A percentile compares a stretch with the other conserved stretches of the same genome.
Evolutionary conservation across 2,329 filamentous ascomycete species (phyloP).

Genomic region (Colletotrichum cereale): DNA sequence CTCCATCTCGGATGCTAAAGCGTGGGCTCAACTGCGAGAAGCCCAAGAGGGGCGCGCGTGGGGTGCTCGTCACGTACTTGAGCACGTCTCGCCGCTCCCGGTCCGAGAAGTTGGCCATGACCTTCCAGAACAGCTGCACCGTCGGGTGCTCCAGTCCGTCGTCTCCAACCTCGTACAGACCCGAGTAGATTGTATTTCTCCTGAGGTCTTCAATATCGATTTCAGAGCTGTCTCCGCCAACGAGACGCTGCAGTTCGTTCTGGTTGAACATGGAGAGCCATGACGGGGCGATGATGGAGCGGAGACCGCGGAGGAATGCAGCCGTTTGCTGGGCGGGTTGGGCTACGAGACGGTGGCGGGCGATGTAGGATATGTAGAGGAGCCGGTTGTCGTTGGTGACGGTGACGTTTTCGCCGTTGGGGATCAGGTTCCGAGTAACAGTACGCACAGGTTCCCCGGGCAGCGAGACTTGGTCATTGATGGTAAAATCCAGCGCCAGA

Average conservation of each 20-base stretch:
- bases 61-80: slow-evolving; percentile 96
- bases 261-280: slow-evolving; percentile 99
- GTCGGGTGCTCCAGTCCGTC: slow-evolving; percentile 89
- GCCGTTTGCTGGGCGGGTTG: slow-evolving; percentile 86
- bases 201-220: slow-evolving; percentile 91
- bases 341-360: slow-evolving; percentile 84
- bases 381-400: slow-evolving; percentile 95
- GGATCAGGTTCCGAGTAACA: slow-evolving; percentile 80
- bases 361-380: slow-evolving; percentile 94
- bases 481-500: slow-evolving; percentile 88
- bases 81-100: slow-evolving; percentile 85
- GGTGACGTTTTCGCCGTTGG: slow-evolving; percentile 78
- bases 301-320: slow-evolving; percentile 88
- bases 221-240: slow-evolving; percentile 86
- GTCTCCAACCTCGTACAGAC: slow-evolving; percentile 90
- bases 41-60: slow-evolving; percentile 87
- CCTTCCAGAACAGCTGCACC: slow-evolving; percentile 90
- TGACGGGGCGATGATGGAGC: slow-evolving; percentile 87
- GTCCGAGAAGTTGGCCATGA: slow-evolving; percentile 82
- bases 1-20: slow-evolving; percentile 91
- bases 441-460: slow-evolving; percentile 66
- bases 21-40: slow-evolving; percentile 87
- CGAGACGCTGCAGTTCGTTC: slow-evolving; percentile 90
- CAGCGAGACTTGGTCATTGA: slow-evolving; percentile 75
- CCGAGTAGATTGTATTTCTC: slow-evolving; percentile 86